Conservation (phyloP, 352 stramenopile genomes). For the Phytophthora citricola region DNA sequence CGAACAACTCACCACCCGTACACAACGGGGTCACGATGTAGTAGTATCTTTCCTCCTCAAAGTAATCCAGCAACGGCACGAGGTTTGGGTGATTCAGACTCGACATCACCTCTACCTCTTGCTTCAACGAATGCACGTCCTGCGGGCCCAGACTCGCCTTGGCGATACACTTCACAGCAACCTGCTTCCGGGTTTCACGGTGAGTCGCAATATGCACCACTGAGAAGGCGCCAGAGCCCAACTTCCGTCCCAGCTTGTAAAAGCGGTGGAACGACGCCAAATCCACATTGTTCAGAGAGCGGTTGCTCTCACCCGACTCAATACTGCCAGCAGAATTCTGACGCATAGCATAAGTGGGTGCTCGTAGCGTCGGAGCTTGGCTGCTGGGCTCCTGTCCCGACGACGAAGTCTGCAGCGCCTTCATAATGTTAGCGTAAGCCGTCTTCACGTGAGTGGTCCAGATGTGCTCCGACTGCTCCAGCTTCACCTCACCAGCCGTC, state of each 20-base stretch:
- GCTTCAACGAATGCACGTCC: slow-evolving; percentile 66
- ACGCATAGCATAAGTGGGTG: slow-evolving; percentile 36
- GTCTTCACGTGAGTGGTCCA: slow-evolving; percentile 81
- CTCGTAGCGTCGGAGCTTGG: slow-evolving; percentile 32
- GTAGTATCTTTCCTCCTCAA: slow-evolving; percentile 77
- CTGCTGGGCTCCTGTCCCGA: slow-evolving; percentile 33
- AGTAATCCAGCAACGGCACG: slow-evolving; percentile 78
- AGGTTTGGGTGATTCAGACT: slow-evolving; percentile 79
- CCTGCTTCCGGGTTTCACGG: slow-evolving; percentile 71
- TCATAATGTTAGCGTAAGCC: slow-evolving; percentile 85
- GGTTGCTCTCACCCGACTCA: slow-evolving; percentile 40
- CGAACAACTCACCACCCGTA: slow-evolving; percentile 95
- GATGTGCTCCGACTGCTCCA: slow-evolving; percentile 57
- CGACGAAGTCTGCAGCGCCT: slow-evolving; percentile 60
- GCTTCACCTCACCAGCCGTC: slow-evolving; percentile 74
- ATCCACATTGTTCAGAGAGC: slow-evolving; percentile 39
- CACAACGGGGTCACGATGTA: slow-evolving; percentile 83
- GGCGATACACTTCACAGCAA: slow-evolving; percentile 83
- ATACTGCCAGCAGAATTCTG: slow-evolving; percentile 59
- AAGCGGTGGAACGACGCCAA: slow-evolving; percentile 64
- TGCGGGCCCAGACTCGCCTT: slow-evolving; percentile 58
- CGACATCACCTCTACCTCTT: slow-evolving; percentile 79
- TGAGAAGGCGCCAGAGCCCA: slow-evolving; percentile 89
- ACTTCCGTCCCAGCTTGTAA: slow-evolving; percentile 86
- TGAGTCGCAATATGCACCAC: slow-evolving; percentile 89